Conservation (phyloP, 768 basidiomycete genomes). For the Chiua virens region DNA sequence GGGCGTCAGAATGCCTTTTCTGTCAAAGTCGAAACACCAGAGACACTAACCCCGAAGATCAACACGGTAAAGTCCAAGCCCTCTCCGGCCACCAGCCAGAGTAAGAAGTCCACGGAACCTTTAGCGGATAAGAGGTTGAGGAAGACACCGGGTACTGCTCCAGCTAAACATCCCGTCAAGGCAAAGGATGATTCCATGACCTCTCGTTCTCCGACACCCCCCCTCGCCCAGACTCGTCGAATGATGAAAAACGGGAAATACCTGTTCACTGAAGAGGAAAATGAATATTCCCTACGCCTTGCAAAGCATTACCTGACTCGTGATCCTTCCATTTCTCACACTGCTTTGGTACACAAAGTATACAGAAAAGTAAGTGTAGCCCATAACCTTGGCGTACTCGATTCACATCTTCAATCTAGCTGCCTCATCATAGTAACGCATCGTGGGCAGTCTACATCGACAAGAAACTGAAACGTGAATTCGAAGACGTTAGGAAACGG, state of each 20-base stretch:
- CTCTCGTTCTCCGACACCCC: slow-evolving; percentile 46
- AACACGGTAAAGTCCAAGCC: slow-evolving; percentile 6
- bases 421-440: slow-evolving; percentile 53
- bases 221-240: slow-evolving; percentile 34
- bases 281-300: slow-evolving; percentile 47
- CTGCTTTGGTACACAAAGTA: slow-evolving; percentile 39
- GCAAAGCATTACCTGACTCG: slow-evolving; percentile 45
- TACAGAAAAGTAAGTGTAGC: slow-evolving; percentile 44
- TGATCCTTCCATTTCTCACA: slow-evolving; percentile 45
- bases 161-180: not conserved
- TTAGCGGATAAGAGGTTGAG: slow-evolving; percentile 7
- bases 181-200: not conserved
- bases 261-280: slow-evolving; percentile 51
- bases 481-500: slow-evolving; percentile 51
- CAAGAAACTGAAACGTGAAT: slow-evolving; percentile 31
- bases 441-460: slow-evolving; percentile 53
- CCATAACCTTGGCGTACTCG: not conserved
- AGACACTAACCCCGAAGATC: not conserved
- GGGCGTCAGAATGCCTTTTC: slow-evolving; percentile 21
- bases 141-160: not conserved
- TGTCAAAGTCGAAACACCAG: slow-evolving; percentile 10
- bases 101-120: slow-evolving; percentile 1
- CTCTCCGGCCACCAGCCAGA: slow-evolving; percentile 3
- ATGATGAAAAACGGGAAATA: slow-evolving; percentile 33
- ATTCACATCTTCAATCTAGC: slow-evolving; percentile 36